Conservation (phyloP, 345 rosid species). For the Erodium maritimum region DNA sequence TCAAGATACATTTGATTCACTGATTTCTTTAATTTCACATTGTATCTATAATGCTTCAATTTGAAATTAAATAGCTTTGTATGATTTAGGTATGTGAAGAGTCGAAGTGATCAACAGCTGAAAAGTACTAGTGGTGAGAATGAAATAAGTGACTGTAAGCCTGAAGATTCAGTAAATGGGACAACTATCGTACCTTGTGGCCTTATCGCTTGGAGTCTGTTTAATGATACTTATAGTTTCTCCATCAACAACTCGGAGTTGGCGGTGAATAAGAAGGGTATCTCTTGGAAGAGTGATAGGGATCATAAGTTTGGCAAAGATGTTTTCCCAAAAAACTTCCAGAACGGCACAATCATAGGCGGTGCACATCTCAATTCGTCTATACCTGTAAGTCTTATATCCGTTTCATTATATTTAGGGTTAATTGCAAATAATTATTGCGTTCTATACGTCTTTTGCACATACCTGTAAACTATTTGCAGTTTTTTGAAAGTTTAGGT, state of each 20-base stretch:
- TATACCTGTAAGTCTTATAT: conserved; percentile 48
- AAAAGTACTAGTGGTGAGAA: conserved; percentile 20
- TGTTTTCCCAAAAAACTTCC: conserved; percentile 77
- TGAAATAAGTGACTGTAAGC: conserved; percentile 47
- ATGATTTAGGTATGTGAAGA: conserved; percentile 75
- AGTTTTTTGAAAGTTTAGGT: too few species aligned
- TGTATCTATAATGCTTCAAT: background rate
- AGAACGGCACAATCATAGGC: conserved; percentile 49
- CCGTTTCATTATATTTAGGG: too few species aligned
- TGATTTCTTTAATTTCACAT: background rate
- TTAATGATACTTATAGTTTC: conserved; percentile 73
- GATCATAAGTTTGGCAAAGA: conserved; percentile 76
- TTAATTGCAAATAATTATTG: too few species aligned
- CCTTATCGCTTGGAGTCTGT: conserved; percentile 99
- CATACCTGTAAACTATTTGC: too few species aligned
- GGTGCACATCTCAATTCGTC: conserved; percentile 33
- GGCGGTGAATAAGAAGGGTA: conserved; percentile 49
- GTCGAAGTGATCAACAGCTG: conserved; percentile 74
- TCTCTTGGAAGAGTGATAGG: conserved; percentile 96
- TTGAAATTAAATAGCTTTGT: background rate
- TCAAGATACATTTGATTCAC: background rate
- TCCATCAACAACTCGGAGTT: conserved; percentile 29
- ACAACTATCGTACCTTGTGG: conserved; percentile 78
- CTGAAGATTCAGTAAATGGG: conserved; percentile 40
- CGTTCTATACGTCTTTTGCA: too few species aligned